Base-by-base conservation (phyloP, 306 rosid species). In the Vachellia collinsii region DNA sequence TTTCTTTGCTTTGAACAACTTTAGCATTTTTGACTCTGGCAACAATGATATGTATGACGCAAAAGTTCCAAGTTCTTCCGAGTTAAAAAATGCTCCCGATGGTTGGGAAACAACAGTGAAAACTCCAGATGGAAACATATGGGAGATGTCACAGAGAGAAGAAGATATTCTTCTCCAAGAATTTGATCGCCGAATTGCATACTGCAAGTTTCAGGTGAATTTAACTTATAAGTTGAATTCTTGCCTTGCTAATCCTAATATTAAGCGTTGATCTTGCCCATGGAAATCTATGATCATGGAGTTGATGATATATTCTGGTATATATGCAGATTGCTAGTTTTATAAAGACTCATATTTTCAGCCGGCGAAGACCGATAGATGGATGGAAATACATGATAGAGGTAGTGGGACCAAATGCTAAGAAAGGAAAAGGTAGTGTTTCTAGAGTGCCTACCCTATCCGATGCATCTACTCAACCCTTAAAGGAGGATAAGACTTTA, bases 351-450 rank as follows among this genome's bases (percentile, higher is more conserved):
- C 97, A 93, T 84, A 91, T 95, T 83, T 95, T 95, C 82, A 95
- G 98, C 85, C 82, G 99, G 77, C 88, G 97, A 83, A 88, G 99
- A 83, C 98, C 99, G 29, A 88, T 93, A 34, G 98, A 95, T 78
- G 99, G 98, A 53, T 93, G 99, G 98, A 95, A 90, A 85, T 93
- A 95, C 89, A 91, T 95, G 99, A 93, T 93, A 81, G 99, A 95
- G 89, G 93, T 90, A 82, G 87, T 95, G 63, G 99, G 99, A 67
- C 99, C 99, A 62, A 95, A 95, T 79, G 97, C 99, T 14, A 89
- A 81, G 92, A 93, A 85, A 89, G 99, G 99, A 53, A 93, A 87
- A 82, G 98, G 98, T 48, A 83, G 96, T 83, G 97, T 93, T 76
- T 76, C 97, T 22, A 88, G 99, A 87, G 74, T 91, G 72, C 98